Evolutionary conservation across 2,329 filamentous ascomycete species (phyloP).

Genomic region (Didymella arachidicola): DNA sequence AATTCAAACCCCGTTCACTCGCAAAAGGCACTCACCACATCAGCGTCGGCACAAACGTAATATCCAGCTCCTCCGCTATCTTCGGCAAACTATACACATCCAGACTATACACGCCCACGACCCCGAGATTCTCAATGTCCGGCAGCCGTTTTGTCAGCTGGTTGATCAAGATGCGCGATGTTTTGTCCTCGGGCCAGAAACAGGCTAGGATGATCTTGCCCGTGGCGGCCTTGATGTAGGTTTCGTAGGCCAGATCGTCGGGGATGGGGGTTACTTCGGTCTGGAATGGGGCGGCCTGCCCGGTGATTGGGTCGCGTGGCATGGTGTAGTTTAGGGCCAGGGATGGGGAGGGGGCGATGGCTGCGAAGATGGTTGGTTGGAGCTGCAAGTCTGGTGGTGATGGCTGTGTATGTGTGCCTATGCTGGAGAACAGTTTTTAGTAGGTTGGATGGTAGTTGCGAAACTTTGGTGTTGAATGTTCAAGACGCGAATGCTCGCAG

Average conservation of each 20-base stretch:
- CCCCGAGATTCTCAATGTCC: constrained; percentile 21
- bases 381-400: background rate
- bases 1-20: too few relatives aligned
- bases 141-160: constrained; percentile 29
- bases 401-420: background rate
- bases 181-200: constrained; percentile 35
- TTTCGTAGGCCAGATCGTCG: constrained; percentile 27
- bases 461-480: background rate
- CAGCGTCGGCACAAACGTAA: constrained; percentile 35
- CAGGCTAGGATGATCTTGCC: constrained; percentile 33
- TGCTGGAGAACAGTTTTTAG: background rate
- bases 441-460: background rate
- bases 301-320: constrained; percentile 5
- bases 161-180: constrained; percentile 24
- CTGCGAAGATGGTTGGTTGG: too few relatives aligned
- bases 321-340: background rate
- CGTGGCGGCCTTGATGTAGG: constrained; percentile 26
- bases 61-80: constrained; percentile 30
- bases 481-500: background rate
- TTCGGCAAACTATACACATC: constrained; percentile 36
- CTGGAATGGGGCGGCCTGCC: constrained; percentile 21
- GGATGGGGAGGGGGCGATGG: too few relatives aligned
- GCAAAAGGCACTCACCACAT: constrained; percentile 27
- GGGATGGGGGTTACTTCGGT: constrained; percentile 21
- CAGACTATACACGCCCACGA: constrained; percentile 33